Conservation (phyloP, 2,329 filamentous ascomycete genomes). For the Phaeosphaeria sp. region DNA sequence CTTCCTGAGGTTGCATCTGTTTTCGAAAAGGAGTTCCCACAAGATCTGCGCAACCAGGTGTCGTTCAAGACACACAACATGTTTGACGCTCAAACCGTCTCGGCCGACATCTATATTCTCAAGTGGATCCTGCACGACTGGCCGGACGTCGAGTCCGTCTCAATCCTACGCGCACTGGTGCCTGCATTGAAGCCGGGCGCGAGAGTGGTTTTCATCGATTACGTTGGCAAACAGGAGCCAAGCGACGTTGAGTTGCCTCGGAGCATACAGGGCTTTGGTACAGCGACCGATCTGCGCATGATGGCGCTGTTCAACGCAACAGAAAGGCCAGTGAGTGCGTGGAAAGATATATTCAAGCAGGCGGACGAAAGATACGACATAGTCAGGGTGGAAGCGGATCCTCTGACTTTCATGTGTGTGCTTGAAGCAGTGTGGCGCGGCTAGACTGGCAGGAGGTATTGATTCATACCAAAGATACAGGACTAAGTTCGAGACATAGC, state of each 20-base stretch:
- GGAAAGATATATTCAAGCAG: slow-evolving; percentile 53
- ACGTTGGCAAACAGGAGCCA: slow-evolving; percentile 39
- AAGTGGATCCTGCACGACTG: slow-evolving; percentile 69
- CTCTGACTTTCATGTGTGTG: slow-evolving; percentile 25
- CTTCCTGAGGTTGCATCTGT: slow-evolving; percentile 32
- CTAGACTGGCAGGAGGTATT: background rate
- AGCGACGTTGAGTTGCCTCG: slow-evolving; percentile 33
- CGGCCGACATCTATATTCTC: slow-evolving; percentile 62
- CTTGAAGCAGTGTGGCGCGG: slow-evolving; percentile 38
- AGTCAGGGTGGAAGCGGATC: slow-evolving; percentile 28
- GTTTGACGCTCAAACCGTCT: slow-evolving; percentile 62
- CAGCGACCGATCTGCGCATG: slow-evolving; percentile 57
- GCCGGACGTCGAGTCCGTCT: slow-evolving; percentile 55
- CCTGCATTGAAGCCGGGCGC: slow-evolving; percentile 64
- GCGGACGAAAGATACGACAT: slow-evolving; percentile 58
- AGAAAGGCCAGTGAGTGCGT: slow-evolving; percentile 56
- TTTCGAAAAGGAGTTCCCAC: slow-evolving; percentile 32
- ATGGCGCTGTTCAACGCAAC: slow-evolving; percentile 59
- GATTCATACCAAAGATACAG: too few relatives aligned
- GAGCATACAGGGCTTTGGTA: slow-evolving; percentile 32
- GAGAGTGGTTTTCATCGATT: slow-evolving; percentile 53
- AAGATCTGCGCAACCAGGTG: slow-evolving; percentile 32
- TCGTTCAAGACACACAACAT: slow-evolving; percentile 62
- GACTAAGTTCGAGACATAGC: too few relatives aligned
- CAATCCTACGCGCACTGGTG: slow-evolving; percentile 54